Evolutionary conservation across 2,329 filamentous ascomycete species (phyloP).

Genomic region (Arthroderma sp.): DNA sequence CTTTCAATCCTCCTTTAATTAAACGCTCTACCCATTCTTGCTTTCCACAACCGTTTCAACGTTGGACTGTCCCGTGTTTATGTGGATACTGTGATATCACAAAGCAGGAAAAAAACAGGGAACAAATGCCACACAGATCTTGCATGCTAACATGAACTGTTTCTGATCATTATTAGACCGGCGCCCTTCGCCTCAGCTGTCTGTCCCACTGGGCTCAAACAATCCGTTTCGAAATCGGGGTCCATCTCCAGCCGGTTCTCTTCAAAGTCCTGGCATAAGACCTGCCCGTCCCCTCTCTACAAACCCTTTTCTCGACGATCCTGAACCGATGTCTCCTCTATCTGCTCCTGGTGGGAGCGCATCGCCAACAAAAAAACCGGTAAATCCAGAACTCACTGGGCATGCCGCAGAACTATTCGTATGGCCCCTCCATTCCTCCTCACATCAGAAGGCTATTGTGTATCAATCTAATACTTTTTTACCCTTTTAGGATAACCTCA

Average conservation of each 20-base stretch:
- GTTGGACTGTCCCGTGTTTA: not conserved
- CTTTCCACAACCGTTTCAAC: not conserved
- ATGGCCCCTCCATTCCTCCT: conserved; percentile 23
- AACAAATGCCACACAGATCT: not conserved
- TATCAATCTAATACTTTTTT: not conserved
- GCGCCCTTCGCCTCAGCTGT: conserved; percentile 20
- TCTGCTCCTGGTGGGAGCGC: conserved; percentile 21
- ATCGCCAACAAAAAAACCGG: conserved; percentile 17
- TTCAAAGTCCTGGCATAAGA: conserved; percentile 13
- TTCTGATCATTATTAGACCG: conserved; percentile 15
- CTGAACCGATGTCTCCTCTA: conserved; percentile 25
- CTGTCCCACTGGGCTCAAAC: conserved; percentile 31
- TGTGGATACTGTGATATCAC: not conserved
- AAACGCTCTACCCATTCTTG: not conserved
- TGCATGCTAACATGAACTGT: not conserved
- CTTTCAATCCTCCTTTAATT: not conserved
- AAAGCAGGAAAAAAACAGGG: not conserved
- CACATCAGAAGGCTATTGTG: not conserved
- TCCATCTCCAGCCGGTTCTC: conserved; percentile 25
- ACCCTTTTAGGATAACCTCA: conserved; percentile 26
- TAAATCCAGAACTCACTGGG: conserved; percentile 30
- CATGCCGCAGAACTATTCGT: conserved; percentile 48
- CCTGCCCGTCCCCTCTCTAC: conserved; percentile 39
- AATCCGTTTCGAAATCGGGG: conserved; percentile 39
- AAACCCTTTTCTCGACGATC: conserved; percentile 49